A percentile compares a stretch with the other conserved stretches of the same genome.
These are phyloP conservation scores for Candida palmyrensis DNA, from an alignment of 805 yeast genomes.

Conservation along the genomic window DNA sequence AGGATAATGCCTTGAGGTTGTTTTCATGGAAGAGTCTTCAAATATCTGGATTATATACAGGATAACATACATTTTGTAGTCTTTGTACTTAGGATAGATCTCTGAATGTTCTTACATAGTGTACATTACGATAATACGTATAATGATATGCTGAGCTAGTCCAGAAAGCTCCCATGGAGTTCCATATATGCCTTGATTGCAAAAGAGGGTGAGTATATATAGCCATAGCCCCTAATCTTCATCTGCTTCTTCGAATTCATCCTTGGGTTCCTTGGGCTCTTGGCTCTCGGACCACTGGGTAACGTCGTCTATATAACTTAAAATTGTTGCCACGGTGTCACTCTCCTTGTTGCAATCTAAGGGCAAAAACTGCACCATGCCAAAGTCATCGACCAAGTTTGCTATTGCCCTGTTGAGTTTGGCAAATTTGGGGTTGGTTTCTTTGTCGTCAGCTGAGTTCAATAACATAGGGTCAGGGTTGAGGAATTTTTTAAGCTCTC, in stretches of 20 bases:
- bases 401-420: constrained; percentile 80
- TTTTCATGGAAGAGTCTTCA: background rate
- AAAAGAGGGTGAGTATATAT: too few relatives aligned
- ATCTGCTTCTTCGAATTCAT: constrained; percentile 49
- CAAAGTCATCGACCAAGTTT: constrained; percentile 90
- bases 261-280: constrained; percentile 91
- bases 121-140: too few relatives aligned
- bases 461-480: constrained; percentile 88
- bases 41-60: background rate
- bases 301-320: constrained; percentile 91
- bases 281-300: constrained; percentile 97
- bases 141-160: too few relatives aligned
- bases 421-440: constrained; percentile 54
- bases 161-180: too few relatives aligned
- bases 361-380: constrained; percentile 97
- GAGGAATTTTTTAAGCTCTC: constrained; percentile 74
- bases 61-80: too few relatives aligned
- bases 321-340: constrained; percentile 71
- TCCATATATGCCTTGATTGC: too few relatives aligned
- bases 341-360: constrained; percentile 66
- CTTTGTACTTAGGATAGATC: too few relatives aligned
- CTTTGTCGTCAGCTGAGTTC: constrained; percentile 40
- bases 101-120: too few relatives aligned
- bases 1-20: background rate
- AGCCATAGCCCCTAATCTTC: constrained; percentile 30